A percentile compares a stretch with the other conserved stretches of the same genome.
phyloP scores from a whole-genome alignment of 805 yeast genomes.

The Nematodospora valgi region DNA sequence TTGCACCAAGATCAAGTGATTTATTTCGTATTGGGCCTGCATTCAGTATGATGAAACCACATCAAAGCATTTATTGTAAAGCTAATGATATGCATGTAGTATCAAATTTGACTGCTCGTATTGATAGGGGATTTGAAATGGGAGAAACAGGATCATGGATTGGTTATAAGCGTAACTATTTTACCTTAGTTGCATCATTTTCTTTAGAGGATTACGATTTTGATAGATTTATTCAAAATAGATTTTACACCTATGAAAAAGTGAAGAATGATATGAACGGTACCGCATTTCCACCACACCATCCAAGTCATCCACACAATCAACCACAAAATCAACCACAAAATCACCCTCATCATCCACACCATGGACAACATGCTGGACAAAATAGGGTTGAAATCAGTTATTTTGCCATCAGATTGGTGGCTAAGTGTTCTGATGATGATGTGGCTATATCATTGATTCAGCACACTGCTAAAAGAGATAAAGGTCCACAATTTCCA shows the following conservation, averaged over 20 bases:
- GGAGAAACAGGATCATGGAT: slow-evolving; percentile 52
- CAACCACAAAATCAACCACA: slow-evolving; percentile 18
- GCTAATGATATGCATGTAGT: slow-evolving; percentile 15
- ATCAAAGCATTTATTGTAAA: slow-evolving; percentile 15
- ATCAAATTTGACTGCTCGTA: slow-evolving; percentile 46
- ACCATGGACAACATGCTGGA: slow-evolving; percentile 23
- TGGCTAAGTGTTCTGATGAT: slow-evolving; percentile 53
- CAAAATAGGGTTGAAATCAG: slow-evolving; percentile 20
- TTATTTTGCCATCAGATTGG: slow-evolving; percentile 53
- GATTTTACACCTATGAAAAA: slow-evolving; percentile 13
- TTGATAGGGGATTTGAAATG: slow-evolving; percentile 62
- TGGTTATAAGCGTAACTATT: slow-evolving; percentile 69
- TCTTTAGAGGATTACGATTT: slow-evolving; percentile 20
- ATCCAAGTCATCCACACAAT: slow-evolving; percentile 4
- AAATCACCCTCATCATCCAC: slow-evolving; percentile 5
- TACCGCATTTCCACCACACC: neutral
- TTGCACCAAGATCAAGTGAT: slow-evolving; percentile 64
- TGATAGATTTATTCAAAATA: slow-evolving; percentile 22
- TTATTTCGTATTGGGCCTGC: slow-evolving; percentile 69
- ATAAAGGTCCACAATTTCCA: slow-evolving; percentile 62
- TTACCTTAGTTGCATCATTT: slow-evolving; percentile 59
- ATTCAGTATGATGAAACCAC: slow-evolving; percentile 36
- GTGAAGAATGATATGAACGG: slow-evolving; percentile 11
- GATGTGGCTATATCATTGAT: slow-evolving; percentile 45
- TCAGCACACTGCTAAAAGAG: slow-evolving; percentile 78